These are phyloP conservation scores for Aspergillus proliferans DNA, from an alignment of 2,329 filamentous ascomycete genomes.

Conservation along the genomic window DNA sequence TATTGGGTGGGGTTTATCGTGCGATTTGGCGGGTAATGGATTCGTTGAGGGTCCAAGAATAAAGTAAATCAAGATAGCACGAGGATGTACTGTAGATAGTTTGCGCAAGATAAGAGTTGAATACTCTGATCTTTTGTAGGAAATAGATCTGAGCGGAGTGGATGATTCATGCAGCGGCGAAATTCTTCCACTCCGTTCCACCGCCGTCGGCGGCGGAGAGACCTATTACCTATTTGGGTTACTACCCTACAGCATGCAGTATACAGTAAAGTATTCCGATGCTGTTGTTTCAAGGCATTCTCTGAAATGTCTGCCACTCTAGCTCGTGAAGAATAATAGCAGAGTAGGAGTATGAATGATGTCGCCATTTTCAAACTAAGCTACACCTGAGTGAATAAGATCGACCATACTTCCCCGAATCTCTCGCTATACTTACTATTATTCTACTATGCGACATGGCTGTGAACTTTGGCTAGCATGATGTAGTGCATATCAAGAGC, in stretches of 20 bases:
- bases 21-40: not conserved
- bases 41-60: too few species aligned
- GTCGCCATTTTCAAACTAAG: too few species aligned
- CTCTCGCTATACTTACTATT: too few species aligned
- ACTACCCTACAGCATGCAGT: not conserved
- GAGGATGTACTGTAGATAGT: not conserved
- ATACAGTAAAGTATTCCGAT: too few species aligned
- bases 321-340: too few species aligned
- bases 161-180: constrained; percentile 22
- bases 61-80: not conserved
- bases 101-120: not conserved
- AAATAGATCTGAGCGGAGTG: constrained; percentile 2
- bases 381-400: too few species aligned
- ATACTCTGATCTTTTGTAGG: not conserved
- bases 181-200: constrained; percentile 19
- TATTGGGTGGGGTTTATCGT: too few species aligned
- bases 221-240: not conserved
- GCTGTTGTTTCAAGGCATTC: too few species aligned
- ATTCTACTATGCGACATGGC: too few species aligned
- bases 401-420: too few species aligned
- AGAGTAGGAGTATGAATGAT: too few species aligned
- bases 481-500: not conserved
- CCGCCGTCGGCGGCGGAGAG: not conserved
- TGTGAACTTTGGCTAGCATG: not conserved
- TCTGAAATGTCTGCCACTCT: too few species aligned